Evolutionary conservation across 2,329 filamentous ascomycete genomes (phyloP), one percentile per base, ranked within the genome.

Genomic region (Sporothrix mexicana): DNA sequence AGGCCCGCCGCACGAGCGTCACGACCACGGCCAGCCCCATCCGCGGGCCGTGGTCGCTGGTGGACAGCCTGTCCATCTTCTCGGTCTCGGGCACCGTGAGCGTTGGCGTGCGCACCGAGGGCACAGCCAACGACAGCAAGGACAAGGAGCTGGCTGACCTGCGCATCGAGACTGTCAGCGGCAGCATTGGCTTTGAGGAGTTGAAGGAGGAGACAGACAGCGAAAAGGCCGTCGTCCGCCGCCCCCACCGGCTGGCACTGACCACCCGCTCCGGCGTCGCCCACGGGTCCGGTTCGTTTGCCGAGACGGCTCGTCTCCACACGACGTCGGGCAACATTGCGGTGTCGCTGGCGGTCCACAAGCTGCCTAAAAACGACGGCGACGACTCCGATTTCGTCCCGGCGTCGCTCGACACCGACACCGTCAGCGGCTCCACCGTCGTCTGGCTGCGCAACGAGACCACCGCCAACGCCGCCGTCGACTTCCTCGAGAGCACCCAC

Each of bases 41-140:
- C 74, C 73, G 74, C 15, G 87, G 87, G 43, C 83, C 81, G 77
- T 88, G 85, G 80, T 85, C 87, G 0, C 80, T 88, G 0, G 85
- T 84, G 77, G 85, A 88, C 76, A 78, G 82, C 43, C 81, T 89
- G 13, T 79, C 73, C 20, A 77, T 88, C n/a, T 75, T 79, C 20
- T 82, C 84, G 8, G 79, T 80, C 0, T 85, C 86, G 0, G 87
- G 87, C 64, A 76, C 80, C 70, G 78, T 88, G 72, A 73, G 73
- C 17, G 80, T 81, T 3, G 80, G 80, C 47, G 78, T 88, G 2
- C 41, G 41, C 10, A 5, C 55, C 23, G 53, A 47, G 43, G 43
- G 68, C 55, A 61, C 36, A 8, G 75, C 77, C 79, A 0, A 82
- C 76, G n/a, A 78, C 81, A 53, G 13, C n/a, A 74, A 79, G 8